Conservation (phyloP, 768 basidiomycete genomes). For the Termitomyces sp. region DNA sequence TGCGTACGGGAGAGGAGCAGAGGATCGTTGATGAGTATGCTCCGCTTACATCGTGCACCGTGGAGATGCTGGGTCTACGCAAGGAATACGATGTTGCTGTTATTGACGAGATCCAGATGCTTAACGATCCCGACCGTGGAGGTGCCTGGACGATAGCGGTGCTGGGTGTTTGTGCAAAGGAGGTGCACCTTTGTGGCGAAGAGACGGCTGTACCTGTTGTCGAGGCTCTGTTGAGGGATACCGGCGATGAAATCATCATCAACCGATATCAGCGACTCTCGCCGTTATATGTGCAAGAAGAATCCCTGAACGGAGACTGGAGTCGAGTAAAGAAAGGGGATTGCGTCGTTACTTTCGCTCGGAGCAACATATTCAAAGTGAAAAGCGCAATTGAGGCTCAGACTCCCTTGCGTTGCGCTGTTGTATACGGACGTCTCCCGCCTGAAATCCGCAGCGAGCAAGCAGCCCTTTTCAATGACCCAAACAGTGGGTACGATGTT, state of each 20-base stretch:
- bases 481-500: constrained; percentile 79
- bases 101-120: constrained; percentile 97
- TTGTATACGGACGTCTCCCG: constrained; percentile 89
- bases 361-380: constrained; percentile 70
- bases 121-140: constrained; percentile 77
- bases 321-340: constrained; percentile 73
- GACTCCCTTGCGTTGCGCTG: constrained; percentile 81
- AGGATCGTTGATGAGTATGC: constrained; percentile 60
- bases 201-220: constrained; percentile 88
- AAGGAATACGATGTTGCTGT: constrained; percentile 73
- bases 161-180: constrained; percentile 68
- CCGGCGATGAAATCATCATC: constrained; percentile 80
- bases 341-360: constrained; percentile 85
- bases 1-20: constrained; percentile 90
- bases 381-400: constrained; percentile 68
- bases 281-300: constrained; percentile 68
- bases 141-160: constrained; percentile 81
- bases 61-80: constrained; percentile 77
- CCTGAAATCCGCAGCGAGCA: constrained; percentile 92
- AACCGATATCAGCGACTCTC: constrained; percentile 86
- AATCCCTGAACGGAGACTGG: constrained; percentile 61
- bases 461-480: constrained; percentile 88
- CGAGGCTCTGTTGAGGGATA: constrained; percentile 58
- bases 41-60: constrained; percentile 75
- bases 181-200: constrained; percentile 95